A percentile compares a stretch with the other conserved stretches of the same genome.
phyloP scores from a whole-genome alignment of 306 rosid genomes.

The Cotoneaster glaucophyllus region DNA sequence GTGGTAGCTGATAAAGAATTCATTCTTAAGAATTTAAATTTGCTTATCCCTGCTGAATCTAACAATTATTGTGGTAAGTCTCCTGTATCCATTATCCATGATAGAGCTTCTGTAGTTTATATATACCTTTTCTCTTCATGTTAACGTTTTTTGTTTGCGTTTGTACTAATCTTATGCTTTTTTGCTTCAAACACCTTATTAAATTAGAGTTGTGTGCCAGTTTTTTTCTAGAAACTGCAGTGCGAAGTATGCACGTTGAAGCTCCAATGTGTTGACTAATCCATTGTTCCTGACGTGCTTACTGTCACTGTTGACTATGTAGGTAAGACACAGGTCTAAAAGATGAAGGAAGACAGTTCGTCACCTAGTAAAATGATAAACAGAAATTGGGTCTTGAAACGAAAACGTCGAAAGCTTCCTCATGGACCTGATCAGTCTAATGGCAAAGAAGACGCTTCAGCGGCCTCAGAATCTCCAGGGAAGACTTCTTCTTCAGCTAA shows the following conservation, averaged over 20 bases:
- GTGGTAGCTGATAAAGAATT: not conserved
- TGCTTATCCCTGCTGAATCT: not conserved
- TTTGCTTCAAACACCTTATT: slow-evolving; percentile 2
- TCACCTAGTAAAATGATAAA: slow-evolving; percentile 67
- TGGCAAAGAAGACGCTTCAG: slow-evolving; percentile 58
- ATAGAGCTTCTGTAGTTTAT: not conserved
- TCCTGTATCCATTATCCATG: not conserved
- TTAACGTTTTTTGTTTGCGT: not conserved
- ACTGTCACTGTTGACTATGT: slow-evolving; percentile 21
- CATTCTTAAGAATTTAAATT: not conserved
- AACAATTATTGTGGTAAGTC: not conserved
- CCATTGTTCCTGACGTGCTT: slow-evolving; percentile 19
- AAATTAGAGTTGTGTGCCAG: not conserved
- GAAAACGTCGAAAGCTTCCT: slow-evolving; percentile 88
- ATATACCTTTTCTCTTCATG: not conserved
- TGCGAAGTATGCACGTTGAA: slow-evolving; percentile 4
- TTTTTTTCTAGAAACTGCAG: not conserved
- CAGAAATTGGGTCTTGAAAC: slow-evolving; percentile 92
- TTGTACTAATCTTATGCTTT: not conserved
- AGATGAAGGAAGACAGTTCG: slow-evolving; percentile 70
- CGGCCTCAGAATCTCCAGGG: slow-evolving; percentile 54
- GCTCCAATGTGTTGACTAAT: slow-evolving; percentile 14
- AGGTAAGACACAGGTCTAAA: slow-evolving; percentile 31
- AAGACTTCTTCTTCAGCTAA: slow-evolving; percentile 48
- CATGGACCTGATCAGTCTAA: slow-evolving; percentile 42